Percentiles rank a stretch among this genome's conserved stretches.
Conservation (phyloP, 306 rosid genomes). For the Casuarina equisetifolia region DNA sequence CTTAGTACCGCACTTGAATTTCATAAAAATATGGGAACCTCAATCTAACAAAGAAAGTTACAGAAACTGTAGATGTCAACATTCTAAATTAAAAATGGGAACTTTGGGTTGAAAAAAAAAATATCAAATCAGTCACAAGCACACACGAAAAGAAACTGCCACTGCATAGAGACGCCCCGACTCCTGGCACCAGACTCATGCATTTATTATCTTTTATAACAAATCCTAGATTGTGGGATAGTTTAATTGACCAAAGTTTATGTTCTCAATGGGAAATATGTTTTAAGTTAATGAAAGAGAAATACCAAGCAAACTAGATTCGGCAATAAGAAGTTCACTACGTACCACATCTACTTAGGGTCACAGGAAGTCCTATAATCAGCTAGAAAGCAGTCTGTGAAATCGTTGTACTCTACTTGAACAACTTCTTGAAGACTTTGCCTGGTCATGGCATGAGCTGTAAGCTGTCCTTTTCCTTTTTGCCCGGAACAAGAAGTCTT, state of each 20-base stretch:
- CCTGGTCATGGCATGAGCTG: conserved; percentile 44
- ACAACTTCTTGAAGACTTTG: conserved; percentile 42
- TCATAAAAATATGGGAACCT: neutral
- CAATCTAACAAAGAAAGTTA: neutral
- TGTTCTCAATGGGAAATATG: neutral
- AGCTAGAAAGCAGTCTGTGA: conserved; percentile 52
- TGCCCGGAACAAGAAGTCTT: conserved; percentile 78
- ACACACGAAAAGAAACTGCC: no score
- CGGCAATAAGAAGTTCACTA: conserved; percentile 14
- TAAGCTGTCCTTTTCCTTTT: conserved; percentile 56
- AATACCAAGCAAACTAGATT: conserved; percentile 11
- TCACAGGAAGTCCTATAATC: conserved; percentile 42
- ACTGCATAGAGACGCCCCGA: no score
- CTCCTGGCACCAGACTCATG: no score
- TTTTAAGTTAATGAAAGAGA: neutral
- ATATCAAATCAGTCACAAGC: no score
- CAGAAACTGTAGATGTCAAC: no score
- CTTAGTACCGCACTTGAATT: neutral
- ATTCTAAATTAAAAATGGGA: no score
- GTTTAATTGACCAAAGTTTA: no score
- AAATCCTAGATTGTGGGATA: no score
- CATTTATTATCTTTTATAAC: no score
- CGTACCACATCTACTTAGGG: conserved; percentile 61
- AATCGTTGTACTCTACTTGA: conserved; percentile 63
- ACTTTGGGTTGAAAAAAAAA: no score